Conservation (phyloP, 352 stramenopile species). For the Peronospora farinosa region DNA sequence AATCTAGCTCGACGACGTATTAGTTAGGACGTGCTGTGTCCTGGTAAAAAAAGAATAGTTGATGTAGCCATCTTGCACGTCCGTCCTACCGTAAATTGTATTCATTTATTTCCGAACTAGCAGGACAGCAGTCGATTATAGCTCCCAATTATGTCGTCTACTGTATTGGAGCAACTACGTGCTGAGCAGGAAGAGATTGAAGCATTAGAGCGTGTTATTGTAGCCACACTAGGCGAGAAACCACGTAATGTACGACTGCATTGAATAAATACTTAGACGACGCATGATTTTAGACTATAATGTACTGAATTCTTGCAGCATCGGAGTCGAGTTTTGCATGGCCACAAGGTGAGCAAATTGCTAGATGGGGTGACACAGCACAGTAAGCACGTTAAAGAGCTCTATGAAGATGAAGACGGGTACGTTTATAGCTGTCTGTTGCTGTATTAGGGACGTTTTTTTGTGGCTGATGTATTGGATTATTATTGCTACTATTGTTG, state of each 20-base stretch:
- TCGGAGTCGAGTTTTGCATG: slow-evolving; percentile 66
- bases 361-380: slow-evolving; percentile 63
- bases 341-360: slow-evolving; percentile 79
- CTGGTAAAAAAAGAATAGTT: neutral
- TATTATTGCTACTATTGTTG: neutral
- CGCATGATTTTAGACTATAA: neutral
- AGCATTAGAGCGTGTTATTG: slow-evolving; percentile 61
- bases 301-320: slow-evolving; percentile 39
- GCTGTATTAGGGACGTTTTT: neutral
- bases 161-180: slow-evolving; percentile 77
- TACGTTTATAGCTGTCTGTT: slow-evolving; percentile 23
- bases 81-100: slow-evolving; percentile 4
- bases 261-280: neutral
- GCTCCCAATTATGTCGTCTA: slow-evolving; percentile 81
- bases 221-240: slow-evolving; percentile 70
- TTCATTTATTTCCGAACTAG: slow-evolving; percentile 19
- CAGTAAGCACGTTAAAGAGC: slow-evolving; percentile 64
- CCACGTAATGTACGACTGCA: slow-evolving; percentile 62
- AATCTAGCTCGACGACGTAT: slow-evolving; percentile 7
- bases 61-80: slow-evolving; percentile 15
- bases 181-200: slow-evolving; percentile 79
- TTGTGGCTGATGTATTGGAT: neutral
- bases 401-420: slow-evolving; percentile 82
- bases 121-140: neutral
- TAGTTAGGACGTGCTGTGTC: slow-evolving; percentile 3